Percentiles rank a stretch among this genome's conserved stretches.
Conservation (phyloP, 768 basidiomycete species). For the Clathrus columnatus region DNA sequence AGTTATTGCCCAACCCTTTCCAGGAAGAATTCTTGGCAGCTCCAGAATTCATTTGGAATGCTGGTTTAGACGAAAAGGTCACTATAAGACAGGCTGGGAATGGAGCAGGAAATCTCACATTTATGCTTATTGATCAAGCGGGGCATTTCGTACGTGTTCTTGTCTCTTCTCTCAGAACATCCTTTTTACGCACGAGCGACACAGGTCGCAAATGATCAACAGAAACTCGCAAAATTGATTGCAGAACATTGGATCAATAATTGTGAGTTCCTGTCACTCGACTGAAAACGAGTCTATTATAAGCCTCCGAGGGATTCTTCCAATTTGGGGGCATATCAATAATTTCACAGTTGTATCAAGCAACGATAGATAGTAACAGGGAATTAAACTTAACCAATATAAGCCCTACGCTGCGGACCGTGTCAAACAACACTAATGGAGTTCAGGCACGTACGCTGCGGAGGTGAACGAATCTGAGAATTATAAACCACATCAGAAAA, state of each 20-base stretch:
- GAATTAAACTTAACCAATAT: no score
- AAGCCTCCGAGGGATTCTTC: no score
- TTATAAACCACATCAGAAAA: no score
- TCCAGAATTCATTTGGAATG: slow-evolving; percentile 23
- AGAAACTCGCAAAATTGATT: slow-evolving; percentile 18
- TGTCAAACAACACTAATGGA: no score
- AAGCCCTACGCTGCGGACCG: no score
- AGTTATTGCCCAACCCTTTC: slow-evolving; percentile 19
- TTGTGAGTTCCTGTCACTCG: no score
- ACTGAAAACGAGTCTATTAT: no score
- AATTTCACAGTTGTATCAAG: no score
- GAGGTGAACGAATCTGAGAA: no score
- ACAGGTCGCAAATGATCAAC: slow-evolving; percentile 20
- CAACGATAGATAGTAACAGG: no score
- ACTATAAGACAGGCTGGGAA: slow-evolving; percentile 22
- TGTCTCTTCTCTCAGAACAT: background rate
- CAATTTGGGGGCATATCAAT: no score
- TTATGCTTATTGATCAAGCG: slow-evolving; percentile 22
- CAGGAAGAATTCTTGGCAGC: slow-evolving; percentile 20
- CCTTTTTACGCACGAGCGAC: background rate
- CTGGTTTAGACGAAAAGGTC: slow-evolving; percentile 13
- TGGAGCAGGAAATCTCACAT: slow-evolving; percentile 29
- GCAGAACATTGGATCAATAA: slow-evolving; percentile 20
- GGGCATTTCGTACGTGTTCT: slow-evolving; percentile 25
- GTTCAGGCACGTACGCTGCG: no score